A percentile compares a stretch with the other conserved stretches of the same genome.
Conservation (phyloP, 805 yeast genomes). For the Clavispora vitiphila region DNA sequence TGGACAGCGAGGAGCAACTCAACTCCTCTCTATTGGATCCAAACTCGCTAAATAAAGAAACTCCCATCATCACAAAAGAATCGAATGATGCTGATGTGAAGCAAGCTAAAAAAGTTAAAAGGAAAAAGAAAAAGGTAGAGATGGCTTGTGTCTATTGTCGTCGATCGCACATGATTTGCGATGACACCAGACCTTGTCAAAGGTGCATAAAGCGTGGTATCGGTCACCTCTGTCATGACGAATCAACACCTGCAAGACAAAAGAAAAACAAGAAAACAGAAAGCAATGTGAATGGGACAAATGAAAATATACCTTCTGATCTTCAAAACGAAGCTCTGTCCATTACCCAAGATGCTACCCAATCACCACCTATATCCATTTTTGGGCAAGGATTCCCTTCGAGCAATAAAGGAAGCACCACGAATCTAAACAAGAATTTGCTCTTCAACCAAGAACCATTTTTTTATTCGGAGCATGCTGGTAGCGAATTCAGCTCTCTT, state of each 20-base stretch:
- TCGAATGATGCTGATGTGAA: not conserved
- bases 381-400: not conserved
- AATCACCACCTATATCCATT: not conserved
- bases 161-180: conserved; percentile 92
- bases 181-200: conserved; percentile 68
- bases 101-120: conserved; percentile 7
- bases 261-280: conserved; percentile 18
- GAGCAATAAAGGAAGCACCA: not conserved
- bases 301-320: not conserved
- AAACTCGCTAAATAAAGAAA: not conserved
- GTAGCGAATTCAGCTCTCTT: conserved; percentile 84
- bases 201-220: conserved; percentile 84
- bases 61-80: not conserved
- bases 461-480: conserved; percentile 87
- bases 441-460: conserved; percentile 63
- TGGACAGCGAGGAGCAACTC: not conserved
- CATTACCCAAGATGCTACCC: not conserved
- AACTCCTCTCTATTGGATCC: not conserved
- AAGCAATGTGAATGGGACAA: not conserved
- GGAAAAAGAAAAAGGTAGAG: conserved; percentile 48
- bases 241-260: conserved; percentile 45
- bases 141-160: conserved; percentile 88
- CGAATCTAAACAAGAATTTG: conserved; percentile 31
- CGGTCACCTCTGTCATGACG: conserved; percentile 82
- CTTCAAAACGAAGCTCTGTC: not conserved